Evolutionary conservation across 2,329 filamentous ascomycete genomes (phyloP), one percentile per base, ranked within the genome.

Genomic region (Aspergillus fumigatus): DNA sequence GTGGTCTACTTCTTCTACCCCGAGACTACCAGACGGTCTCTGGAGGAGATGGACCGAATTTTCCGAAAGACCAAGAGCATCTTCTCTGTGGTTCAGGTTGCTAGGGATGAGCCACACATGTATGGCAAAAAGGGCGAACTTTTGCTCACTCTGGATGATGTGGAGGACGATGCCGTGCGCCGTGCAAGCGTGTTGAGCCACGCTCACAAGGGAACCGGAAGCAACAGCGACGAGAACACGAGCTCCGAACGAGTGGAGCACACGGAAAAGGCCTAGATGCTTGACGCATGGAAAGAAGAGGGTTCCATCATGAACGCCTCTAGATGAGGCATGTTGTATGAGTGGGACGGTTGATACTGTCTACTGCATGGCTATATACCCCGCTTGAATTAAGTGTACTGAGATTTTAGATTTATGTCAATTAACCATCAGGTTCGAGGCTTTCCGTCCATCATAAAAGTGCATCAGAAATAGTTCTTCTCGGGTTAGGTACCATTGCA

Each of bases 41-140:
- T 89, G 32, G 87, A 89, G 70, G 87, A 89, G 68, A 84, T 90
- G 72, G 87, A 90, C 65, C 79, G 83, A 56, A 85, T 89, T 62
- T 87, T 88, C 76, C 77, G 77, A 67, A 82, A 83, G 59, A 80
- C 79, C 1, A 73, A 69, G 26, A 79, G 73, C 23, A 68, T 79
- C 51, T 80, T 83, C 59, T 67, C 76, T 19, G 75, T 82, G 3
- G 79, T 83, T 25, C 70, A 73, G 52, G 72, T 82, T 27, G 82
- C 83, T 2, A 67, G 74, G 8, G 70, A 80, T 1, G 73, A 81
- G 63, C 82, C 83, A 9, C 77, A 80, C 60, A 78, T 83, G 55
- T 85, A 83, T 67, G 83, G 81, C 59, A 83, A 82, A 71, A 77
- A 80, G 25, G 83, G 83, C 7, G 79, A 86, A 62, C 66, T 84